These are phyloP conservation scores for Podaxis mareebaensis DNA, from an alignment of 768 basidiomycete species.

Conservation along the genomic window DNA sequence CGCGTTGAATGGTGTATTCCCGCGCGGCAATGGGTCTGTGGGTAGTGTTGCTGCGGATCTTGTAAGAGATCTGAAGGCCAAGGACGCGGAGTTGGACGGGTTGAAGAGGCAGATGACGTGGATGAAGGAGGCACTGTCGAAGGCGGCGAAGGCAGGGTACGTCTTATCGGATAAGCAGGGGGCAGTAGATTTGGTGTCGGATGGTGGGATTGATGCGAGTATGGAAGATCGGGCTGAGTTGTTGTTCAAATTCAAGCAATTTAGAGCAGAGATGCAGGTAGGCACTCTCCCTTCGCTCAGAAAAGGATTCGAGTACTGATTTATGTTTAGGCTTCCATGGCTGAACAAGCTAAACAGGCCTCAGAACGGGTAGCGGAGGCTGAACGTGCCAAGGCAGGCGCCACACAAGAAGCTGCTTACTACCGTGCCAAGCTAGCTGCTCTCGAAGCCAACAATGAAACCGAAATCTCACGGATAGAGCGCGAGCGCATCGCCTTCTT, in stretches of 20 bases:
- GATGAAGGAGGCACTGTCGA: conserved; percentile 78
- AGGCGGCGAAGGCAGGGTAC: conserved; percentile 80
- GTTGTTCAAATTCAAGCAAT: conserved; percentile 82
- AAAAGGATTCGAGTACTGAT: conserved; percentile 6
- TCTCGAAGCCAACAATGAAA: conserved; percentile 66
- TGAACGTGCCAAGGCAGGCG: conserved; percentile 73
- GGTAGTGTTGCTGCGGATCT: conserved; percentile 76
- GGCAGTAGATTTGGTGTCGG: conserved; percentile 33
- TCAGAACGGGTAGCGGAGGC: conserved; percentile 81
- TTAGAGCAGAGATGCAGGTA: conserved; percentile 86
- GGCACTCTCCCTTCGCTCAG: conserved; percentile 24
- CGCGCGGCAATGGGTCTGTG: conserved; percentile 52
- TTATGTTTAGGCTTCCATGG: conserved; percentile 60
- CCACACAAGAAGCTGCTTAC: conserved; percentile 92
- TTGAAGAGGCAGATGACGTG: conserved; percentile 78
- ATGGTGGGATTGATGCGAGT: conserved; percentile 40
- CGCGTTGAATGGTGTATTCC: conserved; percentile 47
- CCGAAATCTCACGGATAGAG: conserved; percentile 71
- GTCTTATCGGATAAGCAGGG: conserved; percentile 59
- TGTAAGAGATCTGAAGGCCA: conserved; percentile 76
- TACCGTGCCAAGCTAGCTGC: conserved; percentile 95
- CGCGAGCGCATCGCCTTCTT: conserved; percentile 75
- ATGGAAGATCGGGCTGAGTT: conserved; percentile 61
- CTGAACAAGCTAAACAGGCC: conserved; percentile 72
- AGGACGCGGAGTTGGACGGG: conserved; percentile 78